Percentiles rank a stretch among this genome's conserved stretches.
These are phyloP conservation scores for Cryptococcus depauperatus DNA, from an alignment of 1,284 basidiomycete species.

Conservation along the genomic window DNA sequence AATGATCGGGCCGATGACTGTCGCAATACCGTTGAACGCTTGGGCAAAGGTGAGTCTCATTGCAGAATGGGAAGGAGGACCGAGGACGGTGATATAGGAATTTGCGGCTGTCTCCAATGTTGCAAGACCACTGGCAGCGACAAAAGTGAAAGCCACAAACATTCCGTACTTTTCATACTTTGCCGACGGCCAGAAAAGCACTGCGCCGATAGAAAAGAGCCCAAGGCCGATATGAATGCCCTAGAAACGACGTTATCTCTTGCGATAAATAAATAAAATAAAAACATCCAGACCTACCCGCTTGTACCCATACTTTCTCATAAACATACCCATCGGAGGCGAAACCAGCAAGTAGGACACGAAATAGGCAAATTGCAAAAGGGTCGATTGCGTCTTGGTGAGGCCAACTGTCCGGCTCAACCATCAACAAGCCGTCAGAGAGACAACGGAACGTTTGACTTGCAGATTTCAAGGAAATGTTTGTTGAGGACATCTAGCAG, in stretches of 20 bases:
- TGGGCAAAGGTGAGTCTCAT: slow-evolving; percentile 31
- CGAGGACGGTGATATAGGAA: slow-evolving; percentile 30
- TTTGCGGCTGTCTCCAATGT: slow-evolving; percentile 34
- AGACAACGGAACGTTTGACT: slow-evolving; percentile 1
- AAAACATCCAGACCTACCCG: slow-evolving; percentile 2
- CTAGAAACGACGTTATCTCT: neutral
- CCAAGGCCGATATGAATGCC: slow-evolving; percentile 32
- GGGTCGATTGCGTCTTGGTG: slow-evolving; percentile 20
- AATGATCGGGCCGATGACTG: slow-evolving; percentile 29
- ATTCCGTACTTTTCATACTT: slow-evolving; percentile 17
- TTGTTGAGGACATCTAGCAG: slow-evolving; percentile 27
- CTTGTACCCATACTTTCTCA: slow-evolving; percentile 33
- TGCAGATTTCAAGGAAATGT: slow-evolving; percentile 13
- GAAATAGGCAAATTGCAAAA: slow-evolving; percentile 36
- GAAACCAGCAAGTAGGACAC: slow-evolving; percentile 24
- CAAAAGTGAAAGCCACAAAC: slow-evolving; percentile 30
- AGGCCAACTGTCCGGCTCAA: slow-evolving; percentile 9
- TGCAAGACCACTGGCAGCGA: slow-evolving; percentile 26
- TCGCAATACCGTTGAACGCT: slow-evolving; percentile 34
- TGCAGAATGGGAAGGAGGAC: slow-evolving; percentile 24
- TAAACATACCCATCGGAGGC: slow-evolving; percentile 31
- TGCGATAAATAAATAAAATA: neutral
- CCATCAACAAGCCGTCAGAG: neutral
- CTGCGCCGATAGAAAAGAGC: slow-evolving; percentile 22
- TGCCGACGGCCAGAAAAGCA: slow-evolving; percentile 35